Base-by-base conservation (phyloP, 768 basidiomycete species). In the Amanita subjunquillea region DNA sequence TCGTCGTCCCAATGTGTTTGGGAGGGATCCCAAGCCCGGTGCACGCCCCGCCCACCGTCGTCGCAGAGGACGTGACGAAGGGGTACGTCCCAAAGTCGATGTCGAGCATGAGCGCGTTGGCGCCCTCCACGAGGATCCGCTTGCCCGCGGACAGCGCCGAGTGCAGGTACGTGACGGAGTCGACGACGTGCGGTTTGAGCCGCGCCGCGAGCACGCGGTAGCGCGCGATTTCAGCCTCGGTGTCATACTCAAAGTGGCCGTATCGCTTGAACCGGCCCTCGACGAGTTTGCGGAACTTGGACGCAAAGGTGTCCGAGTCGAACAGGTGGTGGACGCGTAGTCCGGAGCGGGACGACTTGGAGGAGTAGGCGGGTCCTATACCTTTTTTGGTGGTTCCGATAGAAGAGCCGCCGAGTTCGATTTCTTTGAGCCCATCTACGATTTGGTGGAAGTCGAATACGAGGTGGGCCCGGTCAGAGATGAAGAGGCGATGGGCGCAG, bases 371-470 rank as follows among this genome's bases (percentile, higher is more conserved):
- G 67, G 96, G 96, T 68, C 96, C 96, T 63, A 99, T 98, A 48
- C 96, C 96, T 67, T 84, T 91, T 80, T 89, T 93, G 46, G 96
- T 99, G 32, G 96, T 99, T 23, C 96, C 96, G 63, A 99, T 98
- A 68, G 89, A 91, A 1, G 83, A 85, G 7, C 91, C 89, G 22
- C 96, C 96, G 22, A 98, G 79, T 66, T 98, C 96, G 37, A 92
- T 91, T 67, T 99, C 96, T 67, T 98, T 99, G 62, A 99, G 72
- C 4, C 96, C 96, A 64, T 99, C 96, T 27, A 98, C 96, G 62
- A 98, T 97, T 72, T 99, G 96, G 69, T 99, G 96, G 68, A 99
- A 98, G 65, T 98, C 96, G 63, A 99, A 93, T 32, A 99, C 96
- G 55, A 99, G 83, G 57, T 95, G 91, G 3, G 96, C 91, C 57